These are phyloP conservation scores for Ganoderma resinaceum DNA, from an alignment of 1,284 basidiomycete genomes.

Conservation along the genomic window DNA sequence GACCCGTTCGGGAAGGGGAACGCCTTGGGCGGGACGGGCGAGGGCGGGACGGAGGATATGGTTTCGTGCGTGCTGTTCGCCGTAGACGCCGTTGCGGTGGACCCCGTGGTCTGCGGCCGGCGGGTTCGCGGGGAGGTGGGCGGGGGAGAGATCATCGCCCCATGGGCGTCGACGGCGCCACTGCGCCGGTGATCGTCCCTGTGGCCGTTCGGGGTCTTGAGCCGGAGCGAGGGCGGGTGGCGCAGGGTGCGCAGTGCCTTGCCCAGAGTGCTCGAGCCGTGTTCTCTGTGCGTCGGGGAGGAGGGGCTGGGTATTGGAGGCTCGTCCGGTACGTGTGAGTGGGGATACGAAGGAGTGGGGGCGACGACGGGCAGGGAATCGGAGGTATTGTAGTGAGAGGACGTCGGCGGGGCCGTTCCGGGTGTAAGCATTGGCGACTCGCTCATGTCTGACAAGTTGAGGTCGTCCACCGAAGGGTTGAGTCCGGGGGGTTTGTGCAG, in stretches of 20 bases:
- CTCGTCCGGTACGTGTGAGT: constrained; percentile 8
- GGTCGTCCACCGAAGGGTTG: constrained; percentile 39
- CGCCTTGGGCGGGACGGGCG: constrained; percentile 23
- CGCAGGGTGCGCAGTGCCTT: constrained; percentile 34
- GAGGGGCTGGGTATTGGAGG: not conserved
- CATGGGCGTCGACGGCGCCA: constrained; percentile 15
- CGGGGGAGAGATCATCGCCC: constrained; percentile 17
- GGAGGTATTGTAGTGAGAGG: constrained; percentile 17
- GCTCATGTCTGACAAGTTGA: constrained; percentile 44
- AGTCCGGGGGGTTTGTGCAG: constrained; percentile 61
- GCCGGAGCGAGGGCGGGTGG: constrained; percentile 39
- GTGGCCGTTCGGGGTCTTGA: constrained; percentile 25
- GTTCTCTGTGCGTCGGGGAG: not conserved
- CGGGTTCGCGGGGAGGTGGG: constrained; percentile 31
- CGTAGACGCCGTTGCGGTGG: constrained; percentile 25
- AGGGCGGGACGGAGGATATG: constrained; percentile 24
- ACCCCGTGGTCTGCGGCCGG: constrained; percentile 29
- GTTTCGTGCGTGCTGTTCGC: constrained; percentile 29
- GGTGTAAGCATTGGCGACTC: constrained; percentile 37
- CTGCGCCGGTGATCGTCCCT: constrained; percentile 23
- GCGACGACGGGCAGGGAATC: constrained; percentile 13
- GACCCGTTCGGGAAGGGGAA: constrained; percentile 27
- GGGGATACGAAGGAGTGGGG: constrained; percentile 23
- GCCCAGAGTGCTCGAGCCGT: not conserved
- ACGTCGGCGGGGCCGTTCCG: constrained; percentile 3